phyloP scores from a whole-genome alignment of 257 asterid species.

The Solanum microdontum region DNA sequence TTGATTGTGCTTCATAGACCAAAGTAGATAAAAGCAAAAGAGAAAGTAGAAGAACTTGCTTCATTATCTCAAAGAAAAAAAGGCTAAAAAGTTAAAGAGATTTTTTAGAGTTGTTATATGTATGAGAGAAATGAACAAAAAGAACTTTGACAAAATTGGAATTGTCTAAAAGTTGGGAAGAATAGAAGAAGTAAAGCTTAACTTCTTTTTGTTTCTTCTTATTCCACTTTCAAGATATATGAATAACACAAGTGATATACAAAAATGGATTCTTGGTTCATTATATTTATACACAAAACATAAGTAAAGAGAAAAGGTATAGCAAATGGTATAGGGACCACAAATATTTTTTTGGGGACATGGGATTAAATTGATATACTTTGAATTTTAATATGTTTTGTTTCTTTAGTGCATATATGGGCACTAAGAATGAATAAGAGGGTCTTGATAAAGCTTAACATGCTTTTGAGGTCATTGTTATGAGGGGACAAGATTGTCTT shows the following conservation, averaged over 20 bases:
- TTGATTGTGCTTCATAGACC: slow-evolving; percentile 36
- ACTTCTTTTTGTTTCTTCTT: background rate
- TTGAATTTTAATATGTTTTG: background rate
- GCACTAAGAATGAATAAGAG: background rate
- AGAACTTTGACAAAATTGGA: background rate
- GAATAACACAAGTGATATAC: background rate
- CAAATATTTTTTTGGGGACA: background rate
- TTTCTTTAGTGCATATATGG: slow-evolving; percentile 1
- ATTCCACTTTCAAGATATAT: background rate
- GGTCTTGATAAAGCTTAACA: slow-evolving; percentile 9
- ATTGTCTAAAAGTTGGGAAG: slow-evolving; percentile 1
- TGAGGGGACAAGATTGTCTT: slow-evolving; percentile 30
- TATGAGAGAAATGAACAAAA: slow-evolving; percentile 1
- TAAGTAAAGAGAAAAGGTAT: background rate
- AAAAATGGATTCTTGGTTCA: background rate
- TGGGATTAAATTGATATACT: background rate
- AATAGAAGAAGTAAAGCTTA: background rate
- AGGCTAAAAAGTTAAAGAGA: background rate
- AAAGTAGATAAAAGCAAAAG: slow-evolving; percentile 33
- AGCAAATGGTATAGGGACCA: background rate
- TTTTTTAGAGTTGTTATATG: background rate
- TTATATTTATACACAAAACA: background rate
- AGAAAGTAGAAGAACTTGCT: slow-evolving; percentile 17
- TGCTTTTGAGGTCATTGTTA: slow-evolving; percentile 18
- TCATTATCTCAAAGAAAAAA: slow-evolving; percentile 21